These are phyloP conservation scores for Xylaria multiplex DNA, from an alignment of 2,329 filamentous ascomycete species.

Conservation along the genomic window DNA sequence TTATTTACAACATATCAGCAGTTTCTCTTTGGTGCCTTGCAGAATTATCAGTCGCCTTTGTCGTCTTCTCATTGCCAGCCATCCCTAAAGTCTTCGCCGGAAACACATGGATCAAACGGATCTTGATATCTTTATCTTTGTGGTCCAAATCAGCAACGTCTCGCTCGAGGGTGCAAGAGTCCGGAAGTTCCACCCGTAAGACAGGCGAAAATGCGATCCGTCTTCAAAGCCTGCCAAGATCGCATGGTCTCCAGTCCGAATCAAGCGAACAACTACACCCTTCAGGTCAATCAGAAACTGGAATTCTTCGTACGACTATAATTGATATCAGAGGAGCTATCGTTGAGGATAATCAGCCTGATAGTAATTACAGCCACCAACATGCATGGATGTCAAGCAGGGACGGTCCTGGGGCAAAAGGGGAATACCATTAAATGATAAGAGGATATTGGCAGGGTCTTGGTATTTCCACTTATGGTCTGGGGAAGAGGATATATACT, in stretches of 20 bases:
- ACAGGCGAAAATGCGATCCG: conserved; percentile 3
- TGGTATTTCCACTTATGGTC: background rate
- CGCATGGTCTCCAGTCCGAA: conserved; percentile 3
- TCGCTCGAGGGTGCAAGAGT: background rate
- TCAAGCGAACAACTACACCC: conserved; percentile 5
- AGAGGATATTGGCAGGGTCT: background rate
- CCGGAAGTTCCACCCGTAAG: background rate
- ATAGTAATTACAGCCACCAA: background rate
- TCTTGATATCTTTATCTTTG: background rate
- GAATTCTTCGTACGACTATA: conserved; percentile 3
- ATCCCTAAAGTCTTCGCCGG: conserved; percentile 12
- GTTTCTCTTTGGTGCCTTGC: conserved; percentile 19
- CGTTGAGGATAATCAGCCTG: background rate
- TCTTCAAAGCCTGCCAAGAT: background rate
- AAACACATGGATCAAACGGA: conserved; percentile 8
- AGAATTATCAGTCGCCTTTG: conserved; percentile 11
- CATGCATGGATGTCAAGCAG: background rate
- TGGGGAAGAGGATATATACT: too few relatives aligned
- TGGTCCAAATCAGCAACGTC: conserved; percentile 7
- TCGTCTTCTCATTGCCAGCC: conserved; percentile 15
- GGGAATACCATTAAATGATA: background rate
- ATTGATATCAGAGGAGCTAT: background rate
- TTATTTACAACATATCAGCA: conserved; percentile 3
- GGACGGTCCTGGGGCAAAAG: background rate
- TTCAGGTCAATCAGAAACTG: background rate